Conservation (phyloP, 352 stramenopile genomes). For the Phytophthora pseudosyringae region DNA sequence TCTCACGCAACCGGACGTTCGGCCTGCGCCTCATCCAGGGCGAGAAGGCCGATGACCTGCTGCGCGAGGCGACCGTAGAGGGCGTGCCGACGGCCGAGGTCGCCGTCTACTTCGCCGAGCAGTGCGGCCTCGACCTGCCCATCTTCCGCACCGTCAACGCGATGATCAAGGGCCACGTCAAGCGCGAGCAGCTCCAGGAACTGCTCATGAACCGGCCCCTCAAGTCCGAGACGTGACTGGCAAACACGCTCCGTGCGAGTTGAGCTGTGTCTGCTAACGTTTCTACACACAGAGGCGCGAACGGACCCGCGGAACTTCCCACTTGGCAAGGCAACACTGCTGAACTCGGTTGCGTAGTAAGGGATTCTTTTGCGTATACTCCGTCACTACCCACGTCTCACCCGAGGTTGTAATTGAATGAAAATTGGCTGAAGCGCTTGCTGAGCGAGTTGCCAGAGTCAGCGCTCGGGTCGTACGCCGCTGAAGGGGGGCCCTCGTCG, state of each 20-base stretch:
- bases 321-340: constrained; percentile 13
- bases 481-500: constrained; percentile 83
- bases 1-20: constrained; percentile 96
- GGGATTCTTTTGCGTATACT: constrained; percentile 22
- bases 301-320: no score
- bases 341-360: constrained; percentile 12
- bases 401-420: constrained; percentile 87
- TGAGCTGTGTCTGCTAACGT: no score
- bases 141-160: constrained; percentile 90
- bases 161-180: constrained; percentile 86
- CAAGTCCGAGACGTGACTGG: constrained; percentile 71
- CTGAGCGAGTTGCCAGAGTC: constrained; percentile 68
- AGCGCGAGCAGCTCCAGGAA: constrained; percentile 73
- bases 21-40: constrained; percentile 94
- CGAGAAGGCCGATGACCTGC: constrained; percentile 93
- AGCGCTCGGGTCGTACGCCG: constrained; percentile 76
- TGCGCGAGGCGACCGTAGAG: constrained; percentile 91
- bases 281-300: no score
- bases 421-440: constrained; percentile 91
- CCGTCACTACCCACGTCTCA: constrained; percentile 30
- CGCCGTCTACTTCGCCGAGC: constrained; percentile 90
- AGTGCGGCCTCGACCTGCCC: constrained; percentile 91
- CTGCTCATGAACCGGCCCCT: constrained; percentile 85
- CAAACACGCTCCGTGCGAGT: no score
- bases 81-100: constrained; percentile 96